Conservation (phyloP, 164 flowering plant genomes). For the Taxillus chinensis region DNA sequence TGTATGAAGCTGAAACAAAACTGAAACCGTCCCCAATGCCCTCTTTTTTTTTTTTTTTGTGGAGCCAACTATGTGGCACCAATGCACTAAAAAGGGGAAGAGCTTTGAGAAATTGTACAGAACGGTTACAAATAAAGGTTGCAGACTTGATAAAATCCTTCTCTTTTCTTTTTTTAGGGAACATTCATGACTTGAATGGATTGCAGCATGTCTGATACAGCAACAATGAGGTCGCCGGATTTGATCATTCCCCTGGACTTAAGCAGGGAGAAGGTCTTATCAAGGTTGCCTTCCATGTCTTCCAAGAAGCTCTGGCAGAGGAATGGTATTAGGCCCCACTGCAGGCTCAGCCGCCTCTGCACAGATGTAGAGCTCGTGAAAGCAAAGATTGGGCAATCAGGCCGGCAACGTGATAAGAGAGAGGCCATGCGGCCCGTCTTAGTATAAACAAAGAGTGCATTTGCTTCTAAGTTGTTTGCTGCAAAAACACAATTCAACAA, state of each 20-base stretch:
- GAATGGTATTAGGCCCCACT: slow-evolving; percentile 94
- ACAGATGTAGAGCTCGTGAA: slow-evolving; percentile 70
- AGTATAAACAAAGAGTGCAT: slow-evolving; percentile 91
- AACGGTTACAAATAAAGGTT: not conserved
- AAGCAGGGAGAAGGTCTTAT: slow-evolving; percentile 74
- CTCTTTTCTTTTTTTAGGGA: slow-evolving; percentile 27
- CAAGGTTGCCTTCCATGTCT: slow-evolving; percentile 94
- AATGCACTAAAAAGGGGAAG: too few relatives aligned
- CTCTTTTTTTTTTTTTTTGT: too few relatives aligned
- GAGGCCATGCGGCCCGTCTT: slow-evolving; percentile 93
- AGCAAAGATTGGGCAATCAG: slow-evolving; percentile 96
- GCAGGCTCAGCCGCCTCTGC: slow-evolving; percentile 80
- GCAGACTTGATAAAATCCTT: not conserved
- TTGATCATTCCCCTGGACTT: slow-evolving; percentile 88
- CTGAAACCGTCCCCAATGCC: too few relatives aligned
- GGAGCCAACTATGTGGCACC: too few relatives aligned
- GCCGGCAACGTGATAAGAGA: slow-evolving; percentile 86
- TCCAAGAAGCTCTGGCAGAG: slow-evolving; percentile 63
- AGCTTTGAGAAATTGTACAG: not conserved
- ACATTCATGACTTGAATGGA: slow-evolving; percentile 97
- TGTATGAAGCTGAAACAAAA: too few relatives aligned
- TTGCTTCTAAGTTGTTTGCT: slow-evolving; percentile 89
- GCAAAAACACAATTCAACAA: slow-evolving; percentile 13
- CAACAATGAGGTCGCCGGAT: slow-evolving; percentile 87
- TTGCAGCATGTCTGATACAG: slow-evolving; percentile 92